These are phyloP conservation scores for Tubosaeta sp. DNA, from an alignment of 768 basidiomycete species.

Conservation along the genomic window DNA sequence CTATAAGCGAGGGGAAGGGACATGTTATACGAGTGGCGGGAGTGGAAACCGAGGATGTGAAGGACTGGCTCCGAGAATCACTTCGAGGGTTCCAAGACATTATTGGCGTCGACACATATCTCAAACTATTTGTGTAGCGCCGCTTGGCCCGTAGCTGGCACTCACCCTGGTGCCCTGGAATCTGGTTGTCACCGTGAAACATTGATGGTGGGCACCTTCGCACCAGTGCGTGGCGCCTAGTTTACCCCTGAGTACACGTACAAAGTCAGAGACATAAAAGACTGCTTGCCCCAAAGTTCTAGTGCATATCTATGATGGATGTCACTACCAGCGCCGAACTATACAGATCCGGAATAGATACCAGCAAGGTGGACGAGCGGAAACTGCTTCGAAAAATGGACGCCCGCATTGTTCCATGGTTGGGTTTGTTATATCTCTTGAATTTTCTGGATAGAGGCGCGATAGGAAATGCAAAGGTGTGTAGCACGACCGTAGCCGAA, in stretches of 20 bases:
- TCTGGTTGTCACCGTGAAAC: no score
- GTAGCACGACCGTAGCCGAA: slow-evolving; percentile 3
- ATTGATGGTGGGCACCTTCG: no score
- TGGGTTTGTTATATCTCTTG: slow-evolving; percentile 68
- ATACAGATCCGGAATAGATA: slow-evolving; percentile 52
- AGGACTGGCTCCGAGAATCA: slow-evolving; percentile 59
- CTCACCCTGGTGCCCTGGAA: not conserved
- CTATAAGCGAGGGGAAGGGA: slow-evolving; percentile 42
- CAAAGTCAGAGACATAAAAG: no score
- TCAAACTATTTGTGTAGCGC: slow-evolving; percentile 51
- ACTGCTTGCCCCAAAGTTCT: no score
- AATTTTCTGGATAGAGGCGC: slow-evolving; percentile 62
- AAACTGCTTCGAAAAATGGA: slow-evolving; percentile 59
- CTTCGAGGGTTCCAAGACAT: slow-evolving; percentile 48
- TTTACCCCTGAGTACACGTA: no score
- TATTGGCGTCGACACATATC: slow-evolving; percentile 62
- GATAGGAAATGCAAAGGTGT: slow-evolving; percentile 72
- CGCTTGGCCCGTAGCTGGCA: not conserved
- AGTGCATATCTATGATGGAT: no score
- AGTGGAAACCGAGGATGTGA: slow-evolving; percentile 70
- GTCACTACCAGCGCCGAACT: slow-evolving; percentile 11
- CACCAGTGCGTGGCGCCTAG: no score
- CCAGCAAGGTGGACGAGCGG: slow-evolving; percentile 49
- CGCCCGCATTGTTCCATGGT: slow-evolving; percentile 68
- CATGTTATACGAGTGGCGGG: slow-evolving; percentile 73